Evolutionary conservation across 495 filamentous ascomycete species (phyloP).

Genomic region (Chaetomium tenue): DNA sequence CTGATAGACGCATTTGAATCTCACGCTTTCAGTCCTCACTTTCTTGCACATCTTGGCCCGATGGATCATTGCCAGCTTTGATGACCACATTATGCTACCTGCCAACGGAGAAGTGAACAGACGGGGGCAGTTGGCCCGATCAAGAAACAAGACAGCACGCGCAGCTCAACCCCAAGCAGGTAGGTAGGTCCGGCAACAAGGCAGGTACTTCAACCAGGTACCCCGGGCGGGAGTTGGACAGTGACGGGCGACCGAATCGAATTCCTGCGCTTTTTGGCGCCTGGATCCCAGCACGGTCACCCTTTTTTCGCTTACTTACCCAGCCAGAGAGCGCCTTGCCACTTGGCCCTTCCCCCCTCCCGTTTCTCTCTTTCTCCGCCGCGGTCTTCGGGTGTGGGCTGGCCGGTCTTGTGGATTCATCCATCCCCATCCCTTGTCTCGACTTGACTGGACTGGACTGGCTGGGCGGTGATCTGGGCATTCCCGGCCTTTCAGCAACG

Average conservation of each 20-base stretch:
- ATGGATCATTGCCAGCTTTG: neutral
- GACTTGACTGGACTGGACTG: neutral
- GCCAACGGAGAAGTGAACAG: too few relatives aligned
- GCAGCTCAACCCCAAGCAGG: neutral
- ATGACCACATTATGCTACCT: too few relatives aligned
- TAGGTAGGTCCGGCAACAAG: too few relatives aligned
- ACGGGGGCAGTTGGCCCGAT: neutral
- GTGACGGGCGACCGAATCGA: too few relatives aligned
- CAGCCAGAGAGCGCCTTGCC: neutral
- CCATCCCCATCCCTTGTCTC: neutral
- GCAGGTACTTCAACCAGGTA: neutral
- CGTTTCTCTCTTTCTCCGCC: too few relatives aligned
- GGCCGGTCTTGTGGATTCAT: neutral
- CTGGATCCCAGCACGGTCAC: neutral
- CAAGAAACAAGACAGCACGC: neutral
- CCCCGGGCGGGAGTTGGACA: too few relatives aligned
- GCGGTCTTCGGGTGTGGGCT: too few relatives aligned
- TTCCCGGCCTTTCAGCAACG: too few relatives aligned
- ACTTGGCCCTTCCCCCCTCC: neutral
- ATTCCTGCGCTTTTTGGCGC: conserved; percentile 11
- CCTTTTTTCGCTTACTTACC: too few relatives aligned
- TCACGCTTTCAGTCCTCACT: neutral
- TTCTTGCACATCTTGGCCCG: neutral
- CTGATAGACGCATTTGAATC: neutral
- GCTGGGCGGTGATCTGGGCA: neutral